Conservation (phyloP, 176 grass and related monocot species). For the Triticum aestivum region DNA sequence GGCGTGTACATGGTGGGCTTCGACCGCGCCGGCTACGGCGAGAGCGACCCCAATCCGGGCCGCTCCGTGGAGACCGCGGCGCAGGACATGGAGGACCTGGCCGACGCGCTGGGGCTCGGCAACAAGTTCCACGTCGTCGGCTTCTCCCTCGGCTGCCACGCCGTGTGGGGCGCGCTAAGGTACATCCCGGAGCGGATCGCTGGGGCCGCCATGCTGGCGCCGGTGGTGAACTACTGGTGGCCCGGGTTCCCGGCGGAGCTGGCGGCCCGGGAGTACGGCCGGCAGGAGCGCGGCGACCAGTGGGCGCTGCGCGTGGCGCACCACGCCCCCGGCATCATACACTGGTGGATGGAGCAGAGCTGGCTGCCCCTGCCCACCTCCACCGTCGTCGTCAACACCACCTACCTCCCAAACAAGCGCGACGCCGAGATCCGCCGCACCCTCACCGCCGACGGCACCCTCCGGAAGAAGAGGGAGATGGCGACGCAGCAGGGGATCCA, state of each 20-base stretch:
- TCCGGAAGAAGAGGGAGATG: conserved; percentile 43
- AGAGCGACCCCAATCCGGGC: conserved; percentile 65
- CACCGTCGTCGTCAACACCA: conserved; percentile 64
- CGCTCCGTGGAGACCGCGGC: conserved; percentile 56
- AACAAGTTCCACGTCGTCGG: conserved; percentile 58
- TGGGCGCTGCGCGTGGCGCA: conserved; percentile 73
- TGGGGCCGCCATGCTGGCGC: conserved; percentile 59
- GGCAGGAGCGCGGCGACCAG: conserved; percentile 61
- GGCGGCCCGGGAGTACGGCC: conserved; percentile 37
- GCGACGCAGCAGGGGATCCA: conserved; percentile 73
- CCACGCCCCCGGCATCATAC: conserved; percentile 63
- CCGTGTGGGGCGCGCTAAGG: conserved; percentile 60
- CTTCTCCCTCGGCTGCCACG: conserved; percentile 63
- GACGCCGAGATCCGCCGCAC: conserved; percentile 45
- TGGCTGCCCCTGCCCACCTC: conserved; percentile 78
- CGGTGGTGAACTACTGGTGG: conserved; percentile 80
- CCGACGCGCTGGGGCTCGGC: conserved; percentile 51
- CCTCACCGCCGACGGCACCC: conserved; percentile 42
- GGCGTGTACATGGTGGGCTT: conserved; percentile 83
- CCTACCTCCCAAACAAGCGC: conserved; percentile 53
- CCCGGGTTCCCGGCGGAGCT: conserved; percentile 61
- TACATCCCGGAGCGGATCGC: conserved; percentile 58
- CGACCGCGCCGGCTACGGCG: conserved; percentile 67
- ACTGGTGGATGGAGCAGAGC: conserved; percentile 86
- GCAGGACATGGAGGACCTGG: conserved; percentile 61